Percentiles rank a stretch among this genome's conserved stretches.
Evolutionary conservation across 108 stramenopile species (phyloP).

Genomic region (Parietichytrium sp.): DNA sequence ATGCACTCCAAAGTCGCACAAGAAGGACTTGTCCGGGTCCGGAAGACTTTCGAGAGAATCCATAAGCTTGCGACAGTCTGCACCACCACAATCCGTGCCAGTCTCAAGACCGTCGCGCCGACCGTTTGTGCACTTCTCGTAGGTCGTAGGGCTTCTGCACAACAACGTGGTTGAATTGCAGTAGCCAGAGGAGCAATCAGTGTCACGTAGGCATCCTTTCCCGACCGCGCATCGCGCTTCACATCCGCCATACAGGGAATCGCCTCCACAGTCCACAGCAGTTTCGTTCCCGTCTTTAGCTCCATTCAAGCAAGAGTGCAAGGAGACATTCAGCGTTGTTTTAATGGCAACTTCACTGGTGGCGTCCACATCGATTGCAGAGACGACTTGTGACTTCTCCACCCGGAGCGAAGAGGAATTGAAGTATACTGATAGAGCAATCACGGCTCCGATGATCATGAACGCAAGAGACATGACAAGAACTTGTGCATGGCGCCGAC

Average conservation of each 20-base stretch:
- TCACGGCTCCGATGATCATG: not conserved
- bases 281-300: constrained; percentile 17
- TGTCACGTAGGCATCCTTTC: not conserved
- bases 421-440: not conserved
- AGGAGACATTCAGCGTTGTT: too few relatives aligned
- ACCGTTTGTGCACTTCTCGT: constrained; percentile 13
- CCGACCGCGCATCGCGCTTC: not conserved
- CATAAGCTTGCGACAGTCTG: not conserved
- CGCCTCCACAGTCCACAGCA: not conserved
- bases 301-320: not conserved
- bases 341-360: not conserved
- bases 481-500: not conserved
- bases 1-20: not conserved
- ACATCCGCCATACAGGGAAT: not conserved
- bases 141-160: not conserved
- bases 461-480: not conserved
- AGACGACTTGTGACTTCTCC: not conserved
- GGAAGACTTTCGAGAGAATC: not conserved
- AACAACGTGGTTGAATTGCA: not conserved
- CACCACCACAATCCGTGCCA: not conserved
- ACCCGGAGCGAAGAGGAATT: not conserved
- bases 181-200: not conserved
- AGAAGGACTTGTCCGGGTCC: not conserved
- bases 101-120: constrained; percentile 13
- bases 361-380: not conserved